Evolutionary conservation across 192 early-diverging fungal genomes (phyloP), one percentile per base, ranked within the genome.

Genomic region (Thamnidium elegans): DNA sequence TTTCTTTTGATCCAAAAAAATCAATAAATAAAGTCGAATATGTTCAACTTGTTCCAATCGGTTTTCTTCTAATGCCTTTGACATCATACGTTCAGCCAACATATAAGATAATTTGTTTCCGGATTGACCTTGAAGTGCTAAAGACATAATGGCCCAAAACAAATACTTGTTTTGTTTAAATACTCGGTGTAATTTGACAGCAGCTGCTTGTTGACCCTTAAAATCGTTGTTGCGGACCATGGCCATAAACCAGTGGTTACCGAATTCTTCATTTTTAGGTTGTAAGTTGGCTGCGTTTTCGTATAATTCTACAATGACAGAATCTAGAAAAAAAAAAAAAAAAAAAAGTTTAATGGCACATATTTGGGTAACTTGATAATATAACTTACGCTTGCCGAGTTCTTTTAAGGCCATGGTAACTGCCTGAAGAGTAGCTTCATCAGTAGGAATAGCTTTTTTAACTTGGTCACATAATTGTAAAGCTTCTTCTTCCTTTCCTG

Each of bases 91-190:
- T 66, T 93, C 93, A 4, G 92, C 87, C 48, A 98, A 76, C 4
- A 74, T 71, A 48, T 89, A 79, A 21, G 84, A 79, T 3, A 94
- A 61, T 50, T 76, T 73, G 36, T 69, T 69, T 21, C 68, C 68
- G 50, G 60, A 52, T 74, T 70, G 66, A 20, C 63, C 61, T 39
- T 93, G 91, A 42, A 95, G 73, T 50, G 90, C 83, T 15, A 94
- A 78, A 36, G 86, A 84, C 74, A 91, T 86, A 45, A 94, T 86
- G 0, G 87, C 83, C 94, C 93, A 98, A 76, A 94, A 93, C 66
- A 92, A 79, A 74, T 94, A 93, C 54, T 84, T 88, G 66, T 84
- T 76, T 34, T 82, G 72, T 68, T 91, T 91, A 67, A 90, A 94
- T 48, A 80, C 73, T 67, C 93, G 92, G 65, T 91, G 86, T 45